A percentile compares a stretch with the other conserved stretches of the same genome.
phyloP scores from a whole-genome alignment of 345 rosid genomes.

The Luvunga scandens region DNA sequence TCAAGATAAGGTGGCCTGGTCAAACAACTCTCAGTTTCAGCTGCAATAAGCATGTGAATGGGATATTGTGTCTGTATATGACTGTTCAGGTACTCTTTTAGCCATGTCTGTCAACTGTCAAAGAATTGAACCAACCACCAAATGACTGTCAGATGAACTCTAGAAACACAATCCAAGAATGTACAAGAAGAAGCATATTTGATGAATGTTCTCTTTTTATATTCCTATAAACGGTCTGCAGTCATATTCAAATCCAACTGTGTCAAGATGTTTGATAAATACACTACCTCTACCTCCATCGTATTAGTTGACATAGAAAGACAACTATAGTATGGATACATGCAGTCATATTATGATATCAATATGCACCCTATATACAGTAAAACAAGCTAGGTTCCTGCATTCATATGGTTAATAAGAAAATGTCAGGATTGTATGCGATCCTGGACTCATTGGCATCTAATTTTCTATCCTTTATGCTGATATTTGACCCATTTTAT shows the following conservation, averaged over 20 bases:
- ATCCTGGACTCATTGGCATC: neutral
- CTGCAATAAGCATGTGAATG: neutral
- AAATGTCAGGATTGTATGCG: neutral
- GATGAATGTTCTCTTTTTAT: neutral
- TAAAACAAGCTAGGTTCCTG: neutral
- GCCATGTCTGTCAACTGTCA: slow-evolving; percentile 38
- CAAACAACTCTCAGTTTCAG: neutral
- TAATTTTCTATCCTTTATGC: neutral
- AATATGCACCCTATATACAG: neutral
- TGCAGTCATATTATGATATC: neutral
- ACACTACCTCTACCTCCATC: neutral
- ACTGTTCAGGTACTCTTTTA: slow-evolving; percentile 27
- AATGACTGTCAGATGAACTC: neutral
- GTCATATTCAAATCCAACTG: neutral
- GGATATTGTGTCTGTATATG: slow-evolving; percentile 11
- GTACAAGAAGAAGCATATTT: neutral
- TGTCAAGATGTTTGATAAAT: slow-evolving; percentile 7
- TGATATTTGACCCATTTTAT: neutral
- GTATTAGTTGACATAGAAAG: neutral
- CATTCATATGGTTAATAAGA: neutral
- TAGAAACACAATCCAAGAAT: neutral
- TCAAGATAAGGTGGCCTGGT: neutral
- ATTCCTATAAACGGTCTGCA: neutral
- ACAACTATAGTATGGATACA: neutral
- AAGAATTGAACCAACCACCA: neutral